Evolutionary conservation across 2,329 filamentous ascomycete genomes (phyloP).

Genomic region (Clathrospora elynae): DNA sequence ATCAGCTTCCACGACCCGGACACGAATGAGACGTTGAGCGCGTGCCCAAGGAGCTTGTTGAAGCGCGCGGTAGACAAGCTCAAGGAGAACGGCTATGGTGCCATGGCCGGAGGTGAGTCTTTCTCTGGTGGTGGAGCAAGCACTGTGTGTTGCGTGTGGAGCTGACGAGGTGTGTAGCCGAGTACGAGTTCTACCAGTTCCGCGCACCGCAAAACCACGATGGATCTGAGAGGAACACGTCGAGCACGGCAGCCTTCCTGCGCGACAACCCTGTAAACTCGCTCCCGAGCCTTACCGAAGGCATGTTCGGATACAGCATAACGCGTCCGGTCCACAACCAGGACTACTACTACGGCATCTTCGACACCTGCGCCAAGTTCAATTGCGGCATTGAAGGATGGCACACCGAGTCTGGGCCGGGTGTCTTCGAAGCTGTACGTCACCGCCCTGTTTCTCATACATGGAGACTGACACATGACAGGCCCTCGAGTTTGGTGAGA

Average conservation of each 20-base stretch:
- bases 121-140: constrained; percentile 10
- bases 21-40: constrained; percentile 70
- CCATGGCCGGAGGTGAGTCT: constrained; percentile 82
- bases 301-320: constrained; percentile 95
- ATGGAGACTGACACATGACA: constrained; percentile 52
- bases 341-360: constrained; percentile 89
- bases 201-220: constrained; percentile 63
- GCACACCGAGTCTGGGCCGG: constrained; percentile 93
- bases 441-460: neutral
- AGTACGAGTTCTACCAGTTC: constrained; percentile 96
- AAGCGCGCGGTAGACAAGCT: constrained; percentile 71
- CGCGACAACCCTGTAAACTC: constrained; percentile 71
- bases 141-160: constrained; percentile 23
- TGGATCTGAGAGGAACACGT: constrained; percentile 62
- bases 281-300: constrained; percentile 83
- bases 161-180: constrained; percentile 61
- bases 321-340: constrained; percentile 87
- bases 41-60: constrained; percentile 79
- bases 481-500: constrained; percentile 86
- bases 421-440: constrained; percentile 86
- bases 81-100: constrained; percentile 70
- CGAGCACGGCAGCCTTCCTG: constrained; percentile 75
- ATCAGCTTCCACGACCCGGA: constrained; percentile 85
- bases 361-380: constrained; percentile 78
- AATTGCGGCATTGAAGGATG: constrained; percentile 85